Evolutionary conservation across 306 rosid species (phyloP), one percentile per base, ranked within the genome.

Genomic region (Prinsepia uniflora): DNA sequence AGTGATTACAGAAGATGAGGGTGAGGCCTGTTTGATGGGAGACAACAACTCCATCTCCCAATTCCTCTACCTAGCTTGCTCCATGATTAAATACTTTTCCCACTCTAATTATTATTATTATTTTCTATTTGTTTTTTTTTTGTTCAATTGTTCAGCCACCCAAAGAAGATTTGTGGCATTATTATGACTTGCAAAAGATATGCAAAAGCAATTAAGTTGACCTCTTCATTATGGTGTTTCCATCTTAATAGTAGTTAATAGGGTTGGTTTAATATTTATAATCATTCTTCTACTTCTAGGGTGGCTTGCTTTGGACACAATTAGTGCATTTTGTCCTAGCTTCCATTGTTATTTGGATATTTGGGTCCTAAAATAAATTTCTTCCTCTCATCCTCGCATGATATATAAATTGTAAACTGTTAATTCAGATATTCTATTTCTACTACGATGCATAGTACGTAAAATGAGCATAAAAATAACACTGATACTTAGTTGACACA

Each of bases 21-120:
- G 74, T 12, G 13, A 73, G 74, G 81, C 68, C 67, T 62, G 72
- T 69, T 56, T 61, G 61, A 14, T 67, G 81, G 89, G 79, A 76
- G 81, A 81, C 82, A 78, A 30, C 36, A 10, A 12, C 34, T 71
- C 70, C 20, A 44, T n/a, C 79, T 66, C 36, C 36, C 36, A 30
- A 30, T 30, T 30, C 36, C 36, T 30, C 36, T 30, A 30, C 3
- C 36, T 24, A 24, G 30, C 36, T 30, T 1, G 3, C 36, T 30
- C 63, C 80, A 68, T 79, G 44, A 59, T 75, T 68, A 64, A 75
- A 15, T 49, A 55, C 83, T 71, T 82, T 67, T 61, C n/a, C 22
- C n/a, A 24, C 57, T 67, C 17, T 14, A 44, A 22, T 55, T 66
- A 75, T 73, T 41, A 20, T 62, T 24, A 24, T 24, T 1, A 24